phyloP scores from a whole-genome alignment of 2,329 filamentous ascomycete species.

The Aspergillus bombycis region DNA sequence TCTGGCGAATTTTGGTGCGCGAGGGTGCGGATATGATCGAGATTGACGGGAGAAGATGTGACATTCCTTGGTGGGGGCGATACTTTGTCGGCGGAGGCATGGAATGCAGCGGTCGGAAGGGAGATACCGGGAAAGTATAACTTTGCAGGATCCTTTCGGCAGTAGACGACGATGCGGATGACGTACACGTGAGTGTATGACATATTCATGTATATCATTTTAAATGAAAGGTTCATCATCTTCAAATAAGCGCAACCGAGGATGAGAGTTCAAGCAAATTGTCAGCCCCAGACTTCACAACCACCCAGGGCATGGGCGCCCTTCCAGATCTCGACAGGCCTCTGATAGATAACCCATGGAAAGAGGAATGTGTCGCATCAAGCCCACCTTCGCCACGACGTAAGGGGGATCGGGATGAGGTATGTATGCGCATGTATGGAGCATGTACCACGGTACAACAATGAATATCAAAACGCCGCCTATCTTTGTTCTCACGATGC shows the following conservation, averaged over 20 bases:
- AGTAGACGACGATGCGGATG: neutral
- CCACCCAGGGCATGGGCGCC: neutral
- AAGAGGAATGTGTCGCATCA: neutral
- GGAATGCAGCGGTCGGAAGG: neutral
- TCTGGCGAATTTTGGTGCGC: conserved; percentile 20
- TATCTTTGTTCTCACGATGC: neutral
- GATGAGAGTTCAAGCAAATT: neutral
- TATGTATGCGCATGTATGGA: conserved; percentile 3
- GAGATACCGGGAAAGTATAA: neutral
- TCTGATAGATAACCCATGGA: neutral
- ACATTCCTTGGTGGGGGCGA: conserved; percentile 11
- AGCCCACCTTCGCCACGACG: conserved; percentile 4
- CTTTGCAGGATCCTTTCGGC: neutral
- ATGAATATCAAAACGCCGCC: neutral
- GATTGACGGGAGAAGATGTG: conserved; percentile 16
- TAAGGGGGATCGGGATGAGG: neutral
- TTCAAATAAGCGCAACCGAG: neutral
- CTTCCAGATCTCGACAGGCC: neutral
- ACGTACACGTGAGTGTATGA: neutral
- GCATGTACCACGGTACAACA: neutral
- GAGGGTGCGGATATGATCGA: conserved; percentile 26
- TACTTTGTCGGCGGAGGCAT: conserved; percentile 5
- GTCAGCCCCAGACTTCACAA: neutral
- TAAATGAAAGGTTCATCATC: neutral
- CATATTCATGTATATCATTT: neutral